phyloP scores from a whole-genome alignment of 169 alveolate species.

The Plasmodium malariae region DNA sequence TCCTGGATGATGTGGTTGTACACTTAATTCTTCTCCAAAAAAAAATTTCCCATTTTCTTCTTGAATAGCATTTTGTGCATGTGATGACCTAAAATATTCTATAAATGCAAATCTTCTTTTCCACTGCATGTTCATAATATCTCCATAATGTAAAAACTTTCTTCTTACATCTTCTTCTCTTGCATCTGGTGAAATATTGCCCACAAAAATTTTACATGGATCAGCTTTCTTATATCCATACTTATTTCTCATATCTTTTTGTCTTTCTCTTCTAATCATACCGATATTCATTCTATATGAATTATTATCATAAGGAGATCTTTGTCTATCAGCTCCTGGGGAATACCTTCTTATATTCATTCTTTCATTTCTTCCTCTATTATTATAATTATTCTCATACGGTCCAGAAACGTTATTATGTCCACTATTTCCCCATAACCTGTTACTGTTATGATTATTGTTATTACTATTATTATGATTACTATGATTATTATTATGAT shows the following conservation, averaged over 20 bases:
- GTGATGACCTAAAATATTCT: constrained; percentile 81
- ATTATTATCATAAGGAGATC: constrained; percentile 18
- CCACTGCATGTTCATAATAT: constrained; percentile 84
- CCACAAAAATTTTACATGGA: constrained; percentile 87
- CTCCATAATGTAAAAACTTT: constrained; percentile 86
- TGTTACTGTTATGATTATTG: too few species aligned
- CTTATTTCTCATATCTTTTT: constrained; percentile 31
- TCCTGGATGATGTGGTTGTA: constrained; percentile 83
- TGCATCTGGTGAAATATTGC: constrained; percentile 87
- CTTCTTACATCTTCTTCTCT: constrained; percentile 88
- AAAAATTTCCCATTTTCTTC: constrained; percentile 80
- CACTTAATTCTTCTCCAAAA: constrained; percentile 84
- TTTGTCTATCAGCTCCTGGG: constrained; percentile 15
- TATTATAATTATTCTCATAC: not conserved
- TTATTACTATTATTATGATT: not conserved
- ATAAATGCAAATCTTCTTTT: constrained; percentile 89
- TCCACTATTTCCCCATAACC: not conserved
- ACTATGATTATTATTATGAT: not conserved
- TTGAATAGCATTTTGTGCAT: constrained; percentile 82
- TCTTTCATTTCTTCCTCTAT: constrained; percentile 36
- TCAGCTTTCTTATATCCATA: constrained; percentile 45
- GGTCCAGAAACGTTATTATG: not conserved
- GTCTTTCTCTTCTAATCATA: constrained; percentile 52
- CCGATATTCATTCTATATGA: constrained; percentile 27
- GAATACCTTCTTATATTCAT: constrained; percentile 41